phyloP scores from a whole-genome alignment of 2,329 filamentous ascomycete genomes.

The Cordyceps farinosa region DNA sequence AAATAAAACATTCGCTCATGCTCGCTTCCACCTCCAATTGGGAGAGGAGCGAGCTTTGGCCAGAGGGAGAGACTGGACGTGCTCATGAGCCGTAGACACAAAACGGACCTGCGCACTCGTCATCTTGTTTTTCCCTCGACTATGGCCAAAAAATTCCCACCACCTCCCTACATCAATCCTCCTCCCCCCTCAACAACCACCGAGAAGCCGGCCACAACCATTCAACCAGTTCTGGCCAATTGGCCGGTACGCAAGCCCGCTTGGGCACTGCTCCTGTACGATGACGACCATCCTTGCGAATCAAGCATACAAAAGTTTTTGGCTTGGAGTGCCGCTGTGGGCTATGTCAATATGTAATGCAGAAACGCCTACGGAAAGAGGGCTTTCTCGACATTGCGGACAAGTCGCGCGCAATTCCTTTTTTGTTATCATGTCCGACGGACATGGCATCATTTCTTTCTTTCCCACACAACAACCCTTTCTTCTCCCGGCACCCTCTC shows the following conservation, averaged over 20 bases:
- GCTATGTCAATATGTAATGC: conserved; percentile 19
- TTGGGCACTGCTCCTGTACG: conserved; percentile 11
- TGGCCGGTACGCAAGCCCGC: background rate
- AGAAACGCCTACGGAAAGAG: conserved; percentile 10
- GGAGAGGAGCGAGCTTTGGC: conserved; percentile 2
- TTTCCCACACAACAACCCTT: background rate
- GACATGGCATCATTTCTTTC: background rate
- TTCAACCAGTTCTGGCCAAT: conserved; percentile 6
- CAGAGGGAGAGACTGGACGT: background rate
- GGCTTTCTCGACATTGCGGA: conserved; percentile 19
- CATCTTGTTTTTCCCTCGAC: background rate
- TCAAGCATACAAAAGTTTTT: conserved; percentile 15
- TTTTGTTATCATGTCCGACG: conserved; percentile 1
- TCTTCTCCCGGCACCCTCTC: background rate
- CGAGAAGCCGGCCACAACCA: background rate
- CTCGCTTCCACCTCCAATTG: background rate
- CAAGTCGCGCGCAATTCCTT: conserved; percentile 11
- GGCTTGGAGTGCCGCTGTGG: conserved; percentile 11
- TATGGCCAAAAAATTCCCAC: background rate
- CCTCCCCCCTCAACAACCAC: background rate
- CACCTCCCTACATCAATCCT: background rate
- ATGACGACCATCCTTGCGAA: conserved; percentile 3
- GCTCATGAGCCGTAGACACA: conserved; percentile 6
- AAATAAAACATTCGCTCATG: conserved; percentile 21
- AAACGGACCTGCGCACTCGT: background rate